phyloP scores from a whole-genome alignment of 208 protist species.

The Wallacemonas collosoma region DNA sequence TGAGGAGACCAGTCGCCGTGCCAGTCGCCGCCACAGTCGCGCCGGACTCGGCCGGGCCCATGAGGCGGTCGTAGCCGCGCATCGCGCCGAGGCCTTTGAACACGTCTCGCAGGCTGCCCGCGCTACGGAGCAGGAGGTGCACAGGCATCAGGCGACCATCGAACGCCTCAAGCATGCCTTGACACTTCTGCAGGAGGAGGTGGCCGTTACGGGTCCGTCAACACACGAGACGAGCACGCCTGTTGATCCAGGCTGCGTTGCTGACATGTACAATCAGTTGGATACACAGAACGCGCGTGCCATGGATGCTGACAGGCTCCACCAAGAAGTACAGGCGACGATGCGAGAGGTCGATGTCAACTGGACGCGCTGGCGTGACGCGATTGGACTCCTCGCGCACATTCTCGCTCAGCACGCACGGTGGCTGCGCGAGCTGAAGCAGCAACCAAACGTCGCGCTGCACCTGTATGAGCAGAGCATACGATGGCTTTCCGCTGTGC shows the following conservation, averaged over 20 bases:
- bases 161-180: conserved; percentile 7
- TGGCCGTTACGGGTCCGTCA: background rate
- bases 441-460: conserved; percentile 41
- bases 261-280: no score
- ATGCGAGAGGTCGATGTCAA: background rate
- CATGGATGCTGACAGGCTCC: background rate
- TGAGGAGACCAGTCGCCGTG: no score
- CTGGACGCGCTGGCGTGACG: conserved; percentile 66
- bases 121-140: conserved; percentile 57
- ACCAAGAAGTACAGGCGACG: background rate
- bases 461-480: conserved; percentile 59
- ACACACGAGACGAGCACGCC: background rate
- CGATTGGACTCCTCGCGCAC: conserved; percentile 59
- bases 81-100: conserved; percentile 28
- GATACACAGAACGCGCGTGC: background rate
- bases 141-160: conserved; percentile 10
- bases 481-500: conserved; percentile 57
- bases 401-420: conserved; percentile 58
- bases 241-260: no score
- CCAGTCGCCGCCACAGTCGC: background rate
- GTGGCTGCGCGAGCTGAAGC: conserved; percentile 45
- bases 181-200: conserved; percentile 2
- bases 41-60: background rate
- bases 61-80: background rate
- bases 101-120: conserved; percentile 43